These are phyloP conservation scores for Isabelozyma rhagii DNA, from an alignment of 805 yeast genomes.

Conservation along the genomic window DNA sequence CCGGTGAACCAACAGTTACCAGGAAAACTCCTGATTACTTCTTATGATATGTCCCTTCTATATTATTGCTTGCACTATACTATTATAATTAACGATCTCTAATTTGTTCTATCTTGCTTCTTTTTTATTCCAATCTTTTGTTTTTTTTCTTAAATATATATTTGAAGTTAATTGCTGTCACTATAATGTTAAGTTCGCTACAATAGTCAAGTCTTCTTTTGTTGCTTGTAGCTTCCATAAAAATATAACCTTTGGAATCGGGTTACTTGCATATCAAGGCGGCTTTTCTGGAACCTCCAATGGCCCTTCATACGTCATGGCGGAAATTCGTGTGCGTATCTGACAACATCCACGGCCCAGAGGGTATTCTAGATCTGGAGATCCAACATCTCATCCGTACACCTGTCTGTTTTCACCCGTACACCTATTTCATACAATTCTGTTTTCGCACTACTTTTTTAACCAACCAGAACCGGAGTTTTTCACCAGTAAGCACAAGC, in stretches of 20 bases:
- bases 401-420: not conserved
- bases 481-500: constrained; percentile 7
- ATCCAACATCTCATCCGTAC: constrained; percentile 1
- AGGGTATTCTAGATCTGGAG: too few relatives aligned
- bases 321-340: too few relatives aligned
- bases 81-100: not conserved
- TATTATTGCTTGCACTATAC: constrained; percentile 1
- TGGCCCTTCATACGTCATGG: too few relatives aligned
- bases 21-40: constrained; percentile 97
- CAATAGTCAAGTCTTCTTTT: too few relatives aligned
- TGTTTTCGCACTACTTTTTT: constrained; percentile 6
- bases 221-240: too few relatives aligned
- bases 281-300: too few relatives aligned
- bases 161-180: not conserved
- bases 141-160: not conserved
- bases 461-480: constrained; percentile 31
- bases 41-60: constrained; percentile 39
- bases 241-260: too few relatives aligned
- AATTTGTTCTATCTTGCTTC: constrained; percentile 1
- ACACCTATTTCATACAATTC: not conserved
- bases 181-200: not conserved
- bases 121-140: constrained; percentile 1
- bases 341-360: too few relatives aligned
- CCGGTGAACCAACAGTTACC: constrained; percentile 96
- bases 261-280: too few relatives aligned